Conservation (phyloP, 1,284 basidiomycete genomes). For the Apiotrichum brassicae region DNA sequence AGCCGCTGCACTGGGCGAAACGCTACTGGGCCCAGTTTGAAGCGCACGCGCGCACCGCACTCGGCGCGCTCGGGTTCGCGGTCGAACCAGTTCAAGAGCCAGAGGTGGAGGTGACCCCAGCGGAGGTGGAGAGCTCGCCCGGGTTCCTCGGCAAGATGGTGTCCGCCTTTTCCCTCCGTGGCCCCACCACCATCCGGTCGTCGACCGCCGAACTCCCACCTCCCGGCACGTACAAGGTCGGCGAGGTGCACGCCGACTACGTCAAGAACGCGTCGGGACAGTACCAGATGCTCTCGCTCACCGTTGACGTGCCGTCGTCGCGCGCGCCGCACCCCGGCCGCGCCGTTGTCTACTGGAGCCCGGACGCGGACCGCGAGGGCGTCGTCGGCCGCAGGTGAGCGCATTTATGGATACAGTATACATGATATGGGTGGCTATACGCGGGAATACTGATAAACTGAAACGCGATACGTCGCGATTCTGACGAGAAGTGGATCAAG, state of each 20-base stretch:
- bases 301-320: slow-evolving; percentile 40
- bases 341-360: slow-evolving; percentile 40
- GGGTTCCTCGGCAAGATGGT: slow-evolving; percentile 9
- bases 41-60: slow-evolving; percentile 1
- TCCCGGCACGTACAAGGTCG: slow-evolving; percentile 44
- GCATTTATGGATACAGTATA: background rate
- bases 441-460: no score
- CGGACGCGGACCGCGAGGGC: slow-evolving; percentile 40
- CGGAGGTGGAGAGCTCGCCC: slow-evolving; percentile 3
- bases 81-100: slow-evolving; percentile 7
- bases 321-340: slow-evolving; percentile 34
- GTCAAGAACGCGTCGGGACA: slow-evolving; percentile 43
- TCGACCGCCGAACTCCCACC: slow-evolving; percentile 27
- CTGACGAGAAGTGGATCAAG: no score
- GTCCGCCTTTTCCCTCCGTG: slow-evolving; percentile 3
- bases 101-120: background rate
- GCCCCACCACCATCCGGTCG: background rate
- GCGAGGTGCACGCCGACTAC: slow-evolving; percentile 45
- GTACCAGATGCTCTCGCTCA: slow-evolving; percentile 39
- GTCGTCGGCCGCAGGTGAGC: slow-evolving; percentile 23
- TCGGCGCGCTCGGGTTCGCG: slow-evolving; percentile 7
- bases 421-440: no score
- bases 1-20: slow-evolving; percentile 21
- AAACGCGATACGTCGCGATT: no score
- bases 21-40: slow-evolving; percentile 5